Conservation (phyloP, 2,329 filamentous ascomycete genomes). For the Colletotrichum endophyticum region DNA sequence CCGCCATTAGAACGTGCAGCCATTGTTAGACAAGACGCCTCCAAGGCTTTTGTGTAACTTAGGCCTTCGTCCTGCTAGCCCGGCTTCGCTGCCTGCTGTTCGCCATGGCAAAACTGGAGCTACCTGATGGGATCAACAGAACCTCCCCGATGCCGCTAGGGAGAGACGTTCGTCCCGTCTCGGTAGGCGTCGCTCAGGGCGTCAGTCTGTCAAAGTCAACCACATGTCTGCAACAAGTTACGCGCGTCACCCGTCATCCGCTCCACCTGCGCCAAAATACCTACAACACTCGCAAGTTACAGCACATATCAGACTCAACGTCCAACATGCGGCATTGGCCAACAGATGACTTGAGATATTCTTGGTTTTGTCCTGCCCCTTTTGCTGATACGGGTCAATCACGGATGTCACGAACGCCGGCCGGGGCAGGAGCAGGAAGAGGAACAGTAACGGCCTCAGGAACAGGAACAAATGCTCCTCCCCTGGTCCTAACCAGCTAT, state of each 20-base stretch:
- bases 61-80: neutral
- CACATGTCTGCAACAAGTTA: constrained; percentile 14
- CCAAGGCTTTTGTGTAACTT: neutral
- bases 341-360: neutral
- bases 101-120: neutral
- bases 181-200: constrained; percentile 11
- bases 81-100: neutral
- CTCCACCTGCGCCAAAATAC: constrained; percentile 5
- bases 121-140: constrained; percentile 1
- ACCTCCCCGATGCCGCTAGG: constrained; percentile 1
- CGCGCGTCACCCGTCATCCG: constrained; percentile 14
- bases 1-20: neutral
- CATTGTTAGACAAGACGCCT: neutral
- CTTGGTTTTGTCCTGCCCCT: neutral
- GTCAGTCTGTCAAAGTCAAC: constrained; percentile 10
- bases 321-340: neutral
- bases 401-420: neutral
- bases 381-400: neutral
- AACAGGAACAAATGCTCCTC: constrained; percentile 2
- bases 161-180: constrained; percentile 21
- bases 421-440: neutral
- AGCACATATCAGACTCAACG: neutral
- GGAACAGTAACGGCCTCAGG: neutral
- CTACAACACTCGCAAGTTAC: neutral
- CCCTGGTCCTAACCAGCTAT: neutral